Evolutionary conservation across 257 asterid species (phyloP).

Genomic region (Dorcoceras hygrometricum): DNA sequence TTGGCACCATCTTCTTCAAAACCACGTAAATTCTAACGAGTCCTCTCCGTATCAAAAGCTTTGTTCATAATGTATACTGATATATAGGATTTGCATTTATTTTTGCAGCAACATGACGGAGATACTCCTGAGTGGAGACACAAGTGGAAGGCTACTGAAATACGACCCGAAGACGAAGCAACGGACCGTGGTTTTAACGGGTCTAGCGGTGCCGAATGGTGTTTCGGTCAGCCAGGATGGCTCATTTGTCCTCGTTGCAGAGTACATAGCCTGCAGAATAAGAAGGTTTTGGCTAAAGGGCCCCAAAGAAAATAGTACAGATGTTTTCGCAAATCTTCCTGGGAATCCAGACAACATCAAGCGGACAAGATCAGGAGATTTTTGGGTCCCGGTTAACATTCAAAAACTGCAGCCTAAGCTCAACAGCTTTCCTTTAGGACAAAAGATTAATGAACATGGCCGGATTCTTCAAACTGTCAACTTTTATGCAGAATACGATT

Average conservation of each 20-base stretch:
- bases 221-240: conserved; percentile 40
- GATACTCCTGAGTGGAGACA: conserved; percentile 35
- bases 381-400: conserved; percentile 44
- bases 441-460: conserved; percentile 31
- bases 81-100: no score
- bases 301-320: conserved; percentile 31
- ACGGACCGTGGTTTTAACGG: conserved; percentile 27
- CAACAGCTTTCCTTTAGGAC: conserved; percentile 28
- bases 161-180: conserved; percentile 34
- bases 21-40: conserved; percentile 21
- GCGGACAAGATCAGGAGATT: conserved; percentile 42
- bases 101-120: conserved; percentile 34
- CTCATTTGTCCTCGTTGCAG: conserved; percentile 35
- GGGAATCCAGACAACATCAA: conserved; percentile 47
- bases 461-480: conserved; percentile 21
- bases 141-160: conserved; percentile 42
- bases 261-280: conserved; percentile 34
- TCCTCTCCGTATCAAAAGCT: not conserved
- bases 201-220: conserved; percentile 40
- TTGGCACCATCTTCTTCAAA: conserved; percentile 36
- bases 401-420: conserved; percentile 28
- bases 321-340: conserved; percentile 29
- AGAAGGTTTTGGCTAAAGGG: conserved; percentile 44
- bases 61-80: not conserved
- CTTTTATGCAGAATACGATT: conserved; percentile 25